Evolutionary conservation across 345 rosid species (phyloP), one percentile per base, ranked within the genome.

Genomic region (Eucalyptus guilfoylei): DNA sequence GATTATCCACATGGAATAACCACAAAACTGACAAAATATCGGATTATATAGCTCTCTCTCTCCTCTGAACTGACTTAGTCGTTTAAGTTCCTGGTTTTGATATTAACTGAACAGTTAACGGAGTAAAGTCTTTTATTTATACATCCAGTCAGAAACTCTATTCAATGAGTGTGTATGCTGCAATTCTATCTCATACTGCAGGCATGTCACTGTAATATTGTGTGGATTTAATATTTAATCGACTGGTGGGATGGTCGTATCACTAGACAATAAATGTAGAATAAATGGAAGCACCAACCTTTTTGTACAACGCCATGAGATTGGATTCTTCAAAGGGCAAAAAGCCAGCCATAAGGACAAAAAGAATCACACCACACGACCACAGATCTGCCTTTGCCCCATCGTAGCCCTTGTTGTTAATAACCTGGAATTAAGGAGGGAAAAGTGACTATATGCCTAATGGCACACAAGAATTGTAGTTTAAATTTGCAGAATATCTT

Each of bases 311-410:
- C 4, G 95, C 94, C 92, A 93, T 93, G 60, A 98, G 95, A 88
- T 97, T 97, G 88, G 99, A 92, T 86, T 98, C 99, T 92, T 97
- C 99, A 81, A 98, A 98, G 87, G 99, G 99, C 92, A 96, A 92
- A 93, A 92, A 98, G 50, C 99, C 99, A 92, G 99, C 99, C 99
- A 98, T 98, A 89, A 98, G 90, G 89, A 98, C 99, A 92, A 92
- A 98, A 72, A 98, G 99, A 90, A 98, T 98, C 89, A 98, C 99
- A 88, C 99, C 99, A 58, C 99, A 98, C 26, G 99, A 98, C 99
- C 99, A 98, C 58, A 97, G 91, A 91, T 98, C 99, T 80, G 99
- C 99, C 94, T 95, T 96, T 7, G 98, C 98, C 90, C 98, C 99
- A 94, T 98, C 96, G 80, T 98, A 98, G 55, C 99, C 99, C 92